Conservation (phyloP, 2,329 filamentous ascomycete species). For the Botryosphaeria dothidea region DNA sequence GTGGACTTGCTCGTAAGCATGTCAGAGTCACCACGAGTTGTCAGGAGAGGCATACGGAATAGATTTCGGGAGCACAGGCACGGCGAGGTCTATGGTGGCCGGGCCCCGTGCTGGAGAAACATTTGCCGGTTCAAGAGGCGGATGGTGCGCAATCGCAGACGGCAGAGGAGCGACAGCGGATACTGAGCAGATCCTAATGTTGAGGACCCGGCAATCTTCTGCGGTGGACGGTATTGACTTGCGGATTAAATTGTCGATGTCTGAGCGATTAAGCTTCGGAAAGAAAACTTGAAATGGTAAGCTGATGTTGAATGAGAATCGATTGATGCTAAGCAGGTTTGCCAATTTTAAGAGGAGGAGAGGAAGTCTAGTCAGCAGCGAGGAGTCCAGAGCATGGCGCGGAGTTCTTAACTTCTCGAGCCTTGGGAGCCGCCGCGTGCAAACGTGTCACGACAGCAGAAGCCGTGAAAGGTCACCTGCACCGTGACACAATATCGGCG, state of each 20-base stretch:
- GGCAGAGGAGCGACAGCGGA: neutral
- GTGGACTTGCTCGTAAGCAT: conserved; percentile 10
- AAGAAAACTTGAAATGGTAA: too few species aligned
- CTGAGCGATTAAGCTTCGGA: too few species aligned
- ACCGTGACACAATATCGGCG: conserved; percentile 11
- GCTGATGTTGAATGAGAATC: neutral
- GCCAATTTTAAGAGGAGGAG: neutral
- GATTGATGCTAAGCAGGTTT: neutral
- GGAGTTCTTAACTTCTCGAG: neutral
- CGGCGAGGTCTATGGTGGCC: conserved; percentile 5
- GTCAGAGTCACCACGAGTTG: neutral
- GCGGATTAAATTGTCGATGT: too few species aligned
- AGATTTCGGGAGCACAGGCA: neutral
- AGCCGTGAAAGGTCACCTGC: conserved; percentile 8
- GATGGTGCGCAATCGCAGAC: neutral
- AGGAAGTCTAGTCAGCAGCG: neutral
- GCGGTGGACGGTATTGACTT: neutral
- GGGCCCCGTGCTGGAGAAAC: neutral
- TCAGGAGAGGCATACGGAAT: neutral
- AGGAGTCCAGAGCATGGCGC: neutral
- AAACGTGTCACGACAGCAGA: conserved; percentile 1
- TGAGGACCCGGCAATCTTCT: neutral
- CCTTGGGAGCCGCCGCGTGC: neutral
- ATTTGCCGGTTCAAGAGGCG: neutral
- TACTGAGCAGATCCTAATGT: too few species aligned